Evolutionary conservation across 73 alveolate species (phyloP).

Genomic region (Durusdinium trenchii): DNA sequence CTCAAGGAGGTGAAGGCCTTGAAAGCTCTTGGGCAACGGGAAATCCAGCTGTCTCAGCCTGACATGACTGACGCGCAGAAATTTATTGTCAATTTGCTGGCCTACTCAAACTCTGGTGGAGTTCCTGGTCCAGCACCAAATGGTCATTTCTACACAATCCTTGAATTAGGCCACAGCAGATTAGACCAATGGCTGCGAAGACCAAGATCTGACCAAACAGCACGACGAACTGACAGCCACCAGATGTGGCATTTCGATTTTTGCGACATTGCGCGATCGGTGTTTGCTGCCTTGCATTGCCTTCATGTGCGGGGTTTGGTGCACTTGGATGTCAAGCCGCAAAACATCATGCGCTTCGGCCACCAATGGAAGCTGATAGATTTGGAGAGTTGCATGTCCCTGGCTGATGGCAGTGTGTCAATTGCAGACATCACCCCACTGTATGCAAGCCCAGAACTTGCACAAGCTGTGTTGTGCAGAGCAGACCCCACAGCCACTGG

Average conservation of each 20-base stretch:
- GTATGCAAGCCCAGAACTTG: conserved; percentile 87
- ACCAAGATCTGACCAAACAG: background rate
- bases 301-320: conserved; percentile 48
- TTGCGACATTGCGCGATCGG: background rate
- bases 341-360: conserved; percentile 79
- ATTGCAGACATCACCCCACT: conserved; percentile 23
- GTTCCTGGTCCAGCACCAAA: conserved; percentile 24
- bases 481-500: background rate
- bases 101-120: background rate
- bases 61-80: background rate
- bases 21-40: conserved; percentile 27
- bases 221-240: background rate
- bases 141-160: conserved; percentile 46
- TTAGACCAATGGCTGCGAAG: conserved; percentile 52
- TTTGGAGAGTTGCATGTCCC: conserved; percentile 61
- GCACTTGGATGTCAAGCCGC: conserved; percentile 89
- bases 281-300: conserved; percentile 29
- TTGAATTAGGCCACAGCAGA: conserved; percentile 46
- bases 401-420: background rate
- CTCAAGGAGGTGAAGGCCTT: conserved; percentile 43
- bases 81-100: conserved; percentile 43
- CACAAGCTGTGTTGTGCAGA: background rate
- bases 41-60: background rate
- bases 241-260: background rate
- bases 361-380: conserved; percentile 73